Evolutionary conservation across 495 filamentous ascomycete genomes (phyloP).

Genomic region (Talaromyces ruber): DNA sequence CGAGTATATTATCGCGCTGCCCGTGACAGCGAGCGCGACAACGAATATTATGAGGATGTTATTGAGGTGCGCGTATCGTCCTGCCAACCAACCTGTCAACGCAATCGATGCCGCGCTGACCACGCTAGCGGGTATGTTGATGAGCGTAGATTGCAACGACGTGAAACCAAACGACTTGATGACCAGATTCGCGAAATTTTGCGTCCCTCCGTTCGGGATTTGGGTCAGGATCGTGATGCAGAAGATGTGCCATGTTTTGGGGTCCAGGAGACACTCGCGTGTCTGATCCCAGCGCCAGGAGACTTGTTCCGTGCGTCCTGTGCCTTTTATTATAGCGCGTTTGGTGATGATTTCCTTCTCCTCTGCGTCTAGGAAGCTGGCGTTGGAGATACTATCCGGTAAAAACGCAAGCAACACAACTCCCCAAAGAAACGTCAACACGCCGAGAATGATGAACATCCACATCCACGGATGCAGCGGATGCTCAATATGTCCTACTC

Average conservation of each 20-base stretch:
- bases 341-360: conserved; percentile 48
- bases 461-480: conserved; percentile 43
- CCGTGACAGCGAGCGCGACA: conserved; percentile 32
- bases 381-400: conserved; percentile 53
- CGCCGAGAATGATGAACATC: conserved; percentile 44
- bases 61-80: conserved; percentile 21
- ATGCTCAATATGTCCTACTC: conserved; percentile 42
- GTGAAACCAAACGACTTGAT: conserved; percentile 37
- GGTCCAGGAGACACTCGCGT: conserved; percentile 43
- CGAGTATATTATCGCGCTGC: conserved; percentile 52
- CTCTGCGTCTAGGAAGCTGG: conserved; percentile 45
- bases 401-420: conserved; percentile 45
- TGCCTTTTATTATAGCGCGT: conserved; percentile 31
- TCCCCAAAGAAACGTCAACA: conserved; percentile 46
- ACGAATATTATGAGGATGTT: conserved; percentile 23
- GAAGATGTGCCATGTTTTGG: conserved; percentile 52
- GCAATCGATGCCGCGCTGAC: conserved; percentile 29
- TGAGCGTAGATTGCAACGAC: conserved; percentile 28
- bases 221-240: conserved; percentile 44
- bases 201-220: conserved; percentile 35
- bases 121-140: conserved; percentile 33
- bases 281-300: conserved; percentile 47
- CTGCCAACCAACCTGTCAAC: conserved; percentile 28
- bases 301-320: conserved; percentile 43
- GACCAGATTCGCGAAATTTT: conserved; percentile 38